Conservation (phyloP, 768 basidiomycete species). For the Termitomyces sp. region DNA sequence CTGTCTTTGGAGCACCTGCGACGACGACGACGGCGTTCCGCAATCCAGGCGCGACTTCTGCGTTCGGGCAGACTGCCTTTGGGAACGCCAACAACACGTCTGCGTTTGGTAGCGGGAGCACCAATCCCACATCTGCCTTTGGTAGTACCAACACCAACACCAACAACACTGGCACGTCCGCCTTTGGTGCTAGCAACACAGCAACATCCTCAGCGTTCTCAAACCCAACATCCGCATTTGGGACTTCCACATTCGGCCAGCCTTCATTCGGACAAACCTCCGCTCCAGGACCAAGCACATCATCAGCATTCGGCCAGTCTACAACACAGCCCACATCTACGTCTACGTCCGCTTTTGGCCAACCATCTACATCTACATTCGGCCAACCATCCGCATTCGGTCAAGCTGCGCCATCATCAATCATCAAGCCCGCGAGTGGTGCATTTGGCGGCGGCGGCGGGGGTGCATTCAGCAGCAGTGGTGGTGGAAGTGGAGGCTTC, state of each 20-base stretch:
- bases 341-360: slow-evolving; percentile 36
- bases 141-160: slow-evolving; percentile 19
- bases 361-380: slow-evolving; percentile 28
- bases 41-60: slow-evolving; percentile 23
- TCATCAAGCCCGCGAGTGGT: slow-evolving; percentile 49
- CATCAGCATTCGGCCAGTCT: slow-evolving; percentile 17
- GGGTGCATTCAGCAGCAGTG: too few relatives aligned
- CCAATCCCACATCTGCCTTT: slow-evolving; percentile 21
- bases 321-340: slow-evolving; percentile 16
- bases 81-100: slow-evolving; percentile 16
- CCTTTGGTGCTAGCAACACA: slow-evolving; percentile 24
- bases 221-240: slow-evolving; percentile 32
- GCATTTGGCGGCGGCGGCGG: slow-evolving; percentile 51
- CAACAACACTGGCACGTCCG: too few relatives aligned
- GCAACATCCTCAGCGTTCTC: slow-evolving; percentile 23
- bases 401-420: slow-evolving; percentile 23
- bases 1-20: slow-evolving; percentile 24
- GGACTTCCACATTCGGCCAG: slow-evolving; percentile 30
- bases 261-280: slow-evolving; percentile 20
- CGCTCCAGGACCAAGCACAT: slow-evolving; percentile 18
- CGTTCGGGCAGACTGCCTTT: slow-evolving; percentile 25
- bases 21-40: slow-evolving; percentile 22
- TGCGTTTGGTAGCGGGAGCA: slow-evolving; percentile 28
- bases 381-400: slow-evolving; percentile 31
- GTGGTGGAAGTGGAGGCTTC: slow-evolving; percentile 36